These are phyloP conservation scores for Taxawa tesnikishii DNA, from an alignment of 2,329 filamentous ascomycete genomes.

Conservation along the genomic window DNA sequence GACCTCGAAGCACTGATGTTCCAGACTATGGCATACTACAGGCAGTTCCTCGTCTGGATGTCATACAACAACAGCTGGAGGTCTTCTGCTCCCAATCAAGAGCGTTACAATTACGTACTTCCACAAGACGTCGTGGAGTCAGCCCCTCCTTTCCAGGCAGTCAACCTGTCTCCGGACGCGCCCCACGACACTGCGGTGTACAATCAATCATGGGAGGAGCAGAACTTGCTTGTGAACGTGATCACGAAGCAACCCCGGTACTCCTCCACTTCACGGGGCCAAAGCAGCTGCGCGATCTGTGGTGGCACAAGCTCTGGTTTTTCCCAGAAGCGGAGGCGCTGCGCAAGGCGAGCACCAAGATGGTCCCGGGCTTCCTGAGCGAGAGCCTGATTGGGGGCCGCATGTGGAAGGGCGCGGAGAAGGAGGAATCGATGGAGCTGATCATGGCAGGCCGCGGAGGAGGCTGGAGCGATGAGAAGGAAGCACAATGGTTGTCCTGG, in stretches of 20 bases:
- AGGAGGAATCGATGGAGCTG: background rate
- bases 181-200: conserved; percentile 5
- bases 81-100: conserved; percentile 6
- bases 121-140: conserved; percentile 13
- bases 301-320: conserved; percentile 21
- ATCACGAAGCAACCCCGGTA: conserved; percentile 13
- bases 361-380: conserved; percentile 10
- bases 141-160: conserved; percentile 11
- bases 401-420: conserved; percentile 11
- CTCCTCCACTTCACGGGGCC: conserved; percentile 17
- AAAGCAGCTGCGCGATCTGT: conserved; percentile 15
- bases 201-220: conserved; percentile 10
- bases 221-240: conserved; percentile 16
- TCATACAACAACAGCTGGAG: conserved; percentile 20
- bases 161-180: conserved; percentile 8
- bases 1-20: conserved; percentile 36
- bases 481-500: background rate
- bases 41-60: conserved; percentile 20
- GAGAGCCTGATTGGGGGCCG: conserved; percentile 12
- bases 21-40: conserved; percentile 24
- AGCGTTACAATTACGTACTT: conserved; percentile 10
- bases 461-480: background rate
- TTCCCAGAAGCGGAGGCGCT: conserved; percentile 13
- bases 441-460: background rate
- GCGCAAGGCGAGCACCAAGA: conserved; percentile 9